phyloP scores from a whole-genome alignment of 192 early-diverging fungal species.

The Geranomyces michiganensis region DNA sequence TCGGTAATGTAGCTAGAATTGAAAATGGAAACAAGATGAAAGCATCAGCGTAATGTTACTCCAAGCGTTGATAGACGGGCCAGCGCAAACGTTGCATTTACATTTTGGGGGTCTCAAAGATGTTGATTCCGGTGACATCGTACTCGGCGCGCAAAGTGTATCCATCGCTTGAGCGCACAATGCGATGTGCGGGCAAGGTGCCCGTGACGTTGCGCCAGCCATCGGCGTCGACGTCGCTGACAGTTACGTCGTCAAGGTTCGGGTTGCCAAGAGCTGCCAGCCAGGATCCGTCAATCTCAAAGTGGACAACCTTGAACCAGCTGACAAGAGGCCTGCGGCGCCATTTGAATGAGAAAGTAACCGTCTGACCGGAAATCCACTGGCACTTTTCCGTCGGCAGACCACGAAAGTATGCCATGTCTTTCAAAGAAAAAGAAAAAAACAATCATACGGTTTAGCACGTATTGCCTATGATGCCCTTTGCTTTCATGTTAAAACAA shows the following conservation, averaged over 20 bases:
- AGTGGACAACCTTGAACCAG: conserved; percentile 1
- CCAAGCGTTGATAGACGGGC: background rate
- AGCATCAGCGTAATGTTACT: background rate
- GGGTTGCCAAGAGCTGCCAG: conserved; percentile 15
- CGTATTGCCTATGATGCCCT: too few relatives aligned
- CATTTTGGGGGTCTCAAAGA: conserved; percentile 14
- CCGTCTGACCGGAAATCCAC: conserved; percentile 12
- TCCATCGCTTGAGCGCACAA: conserved; percentile 1
- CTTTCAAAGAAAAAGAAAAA: too few relatives aligned
- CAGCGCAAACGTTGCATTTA: conserved; percentile 2
- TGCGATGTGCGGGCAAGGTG: conserved; percentile 11
- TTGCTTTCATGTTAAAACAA: too few relatives aligned
- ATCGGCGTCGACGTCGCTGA: background rate
- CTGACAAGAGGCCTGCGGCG: conserved; percentile 7
- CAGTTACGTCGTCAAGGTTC: conserved; percentile 9
- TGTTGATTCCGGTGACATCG: conserved; percentile 9
- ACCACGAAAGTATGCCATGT: conserved; percentile 21
- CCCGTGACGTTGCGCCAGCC: conserved; percentile 9
- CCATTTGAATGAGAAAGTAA: conserved; percentile 16
- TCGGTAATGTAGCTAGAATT: conserved; percentile 18
- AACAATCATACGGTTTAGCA: too few relatives aligned
- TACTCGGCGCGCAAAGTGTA: conserved; percentile 15
- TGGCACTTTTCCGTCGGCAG: conserved; percentile 17
- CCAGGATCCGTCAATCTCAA: background rate
- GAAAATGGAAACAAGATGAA: background rate